Conservation (phyloP, 768 basidiomycete genomes). For the Xerocomellus intermedius region DNA sequence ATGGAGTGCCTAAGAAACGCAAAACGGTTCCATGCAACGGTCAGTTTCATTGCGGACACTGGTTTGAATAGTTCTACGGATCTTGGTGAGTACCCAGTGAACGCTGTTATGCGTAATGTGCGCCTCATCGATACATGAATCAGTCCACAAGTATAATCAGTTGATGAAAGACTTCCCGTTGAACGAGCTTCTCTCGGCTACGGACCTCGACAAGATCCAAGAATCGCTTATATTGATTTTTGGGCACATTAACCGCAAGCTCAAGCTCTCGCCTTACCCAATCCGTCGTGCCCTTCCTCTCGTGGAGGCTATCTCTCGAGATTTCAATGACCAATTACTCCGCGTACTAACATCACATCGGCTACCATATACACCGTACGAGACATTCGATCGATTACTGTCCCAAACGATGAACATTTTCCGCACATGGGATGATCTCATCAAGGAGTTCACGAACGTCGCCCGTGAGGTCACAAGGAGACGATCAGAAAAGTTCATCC, state of each 20-base stretch:
- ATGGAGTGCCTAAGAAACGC: constrained; percentile 95
- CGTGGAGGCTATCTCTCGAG: constrained; percentile 96
- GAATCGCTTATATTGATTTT: constrained; percentile 88
- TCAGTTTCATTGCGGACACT: constrained; percentile 97
- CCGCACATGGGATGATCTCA: constrained; percentile 82
- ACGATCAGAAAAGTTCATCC: constrained; percentile 89
- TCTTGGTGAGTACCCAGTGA: constrained; percentile 50
- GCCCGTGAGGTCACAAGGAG: constrained; percentile 91
- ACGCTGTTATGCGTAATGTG: not conserved
- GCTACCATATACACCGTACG: constrained; percentile 90
- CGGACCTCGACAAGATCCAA: constrained; percentile 93
- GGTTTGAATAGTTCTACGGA: constrained; percentile 94
- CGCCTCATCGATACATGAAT: not conserved
- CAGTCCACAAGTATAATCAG: constrained; percentile 97
- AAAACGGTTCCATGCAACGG: constrained; percentile 95
- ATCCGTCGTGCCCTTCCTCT: constrained; percentile 94
- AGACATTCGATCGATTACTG: constrained; percentile 88
- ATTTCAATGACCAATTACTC: constrained; percentile 94
- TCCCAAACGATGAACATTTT: constrained; percentile 74
- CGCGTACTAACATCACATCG: constrained; percentile 90
- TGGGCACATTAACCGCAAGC: constrained; percentile 91
- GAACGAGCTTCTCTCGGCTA: constrained; percentile 94
- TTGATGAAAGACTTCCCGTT: constrained; percentile 99
- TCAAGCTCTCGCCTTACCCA: constrained; percentile 94
- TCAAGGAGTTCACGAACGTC: constrained; percentile 91